Evolutionary conservation across 768 basidiomycete species (phyloP), one percentile per base, ranked within the genome.

Genomic region (Auriculariales sp.): DNA sequence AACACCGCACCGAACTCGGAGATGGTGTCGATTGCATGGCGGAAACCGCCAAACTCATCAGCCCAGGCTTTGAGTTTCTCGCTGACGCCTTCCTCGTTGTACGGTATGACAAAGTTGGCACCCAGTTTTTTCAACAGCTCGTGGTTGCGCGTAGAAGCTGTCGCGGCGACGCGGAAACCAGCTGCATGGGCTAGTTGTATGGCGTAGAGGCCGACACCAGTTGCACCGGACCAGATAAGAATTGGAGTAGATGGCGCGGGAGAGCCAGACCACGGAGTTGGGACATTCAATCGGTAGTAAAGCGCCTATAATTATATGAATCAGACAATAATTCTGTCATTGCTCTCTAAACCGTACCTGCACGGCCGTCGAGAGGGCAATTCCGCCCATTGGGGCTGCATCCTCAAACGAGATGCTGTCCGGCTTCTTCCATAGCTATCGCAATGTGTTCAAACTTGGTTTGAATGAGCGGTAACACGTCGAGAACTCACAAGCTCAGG

Each of bases 101-200:
- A 66, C 52, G 72, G 69, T 50, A 70, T 66, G 4, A 69, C 65
- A 3, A 62, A 65, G 29, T 67, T 62, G 1, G 74, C 75, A 3
- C 75, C 73, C 7, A 70, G 57, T 1, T 58, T 52, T 35, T 63
- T 64, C 17, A 73, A 54, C 15, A 67, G 56, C 0, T 59, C 62
- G 39, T 63, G 60, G 53, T 71, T 70, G 29, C 57, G 54, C 14
- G 65, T 60, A 0, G 71, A 73, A 3, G 71, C 66, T 22, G 70
- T 71, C 5, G 73, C 65, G 17, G 71, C 62, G 42, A 74, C 68
- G 24, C 64, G 64, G 51, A 71, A 63, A 14, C 73, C 74, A 0
- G 68, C 56, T 3, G 68, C 57, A 30, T 66, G 65, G 2, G 68
- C 66, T 14, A 74, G 63, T 53, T 70, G 67, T 15, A 74, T 61